Base-by-base conservation (phyloP, 768 basidiomycete species). In the Mycena filopes region DNA sequence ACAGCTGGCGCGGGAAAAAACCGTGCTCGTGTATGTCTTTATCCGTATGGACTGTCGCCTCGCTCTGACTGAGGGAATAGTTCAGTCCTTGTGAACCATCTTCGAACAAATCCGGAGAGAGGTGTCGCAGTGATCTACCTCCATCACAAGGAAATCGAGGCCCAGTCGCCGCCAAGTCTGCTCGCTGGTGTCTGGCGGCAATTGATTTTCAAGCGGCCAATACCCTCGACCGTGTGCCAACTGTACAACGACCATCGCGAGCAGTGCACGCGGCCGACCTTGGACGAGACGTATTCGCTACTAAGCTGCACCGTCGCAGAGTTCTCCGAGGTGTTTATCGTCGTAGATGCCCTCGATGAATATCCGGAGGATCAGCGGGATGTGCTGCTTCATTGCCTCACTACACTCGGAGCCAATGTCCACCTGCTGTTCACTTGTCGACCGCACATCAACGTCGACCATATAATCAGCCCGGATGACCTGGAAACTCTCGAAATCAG, bases 1-100 rank as follows among this genome's bases (percentile, higher is more conserved):
- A 45, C 21, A 63, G 62, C 62, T 10, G 63, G 63, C 8, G 48
- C 63, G 2, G 63, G 63, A n/a, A 28, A 62, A 62, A 12, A 62
- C 60, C 36, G 50, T 62, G 13, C 40, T 62, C 33, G 54, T 21
- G 61, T 55, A n/a, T 18, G 61, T 42, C 31, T 1, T 46, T 46
- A 4, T 3, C 28, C 16, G 4, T 47, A 3, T 28, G 31, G 12
- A 33, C 16, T 9, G 23, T 3, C 8, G 46, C 23, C 10, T 50
- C 33, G 36, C 16, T 20, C 29, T 33, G 12, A 33, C 4, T 11
- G 12, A 33, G n/a, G 20, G 31, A 42, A 28, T 41, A 40, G 11
- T 29, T 3, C 9, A 9, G 26, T 48, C 10, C 18, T 56, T 54
- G 15, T 56, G 54, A 15, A 28, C 43, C 1, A 12, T 64, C 33